These are phyloP conservation scores for Dendrobium huoshanense DNA, from an alignment of 106 monocot species.

Conservation along the genomic window DNA sequence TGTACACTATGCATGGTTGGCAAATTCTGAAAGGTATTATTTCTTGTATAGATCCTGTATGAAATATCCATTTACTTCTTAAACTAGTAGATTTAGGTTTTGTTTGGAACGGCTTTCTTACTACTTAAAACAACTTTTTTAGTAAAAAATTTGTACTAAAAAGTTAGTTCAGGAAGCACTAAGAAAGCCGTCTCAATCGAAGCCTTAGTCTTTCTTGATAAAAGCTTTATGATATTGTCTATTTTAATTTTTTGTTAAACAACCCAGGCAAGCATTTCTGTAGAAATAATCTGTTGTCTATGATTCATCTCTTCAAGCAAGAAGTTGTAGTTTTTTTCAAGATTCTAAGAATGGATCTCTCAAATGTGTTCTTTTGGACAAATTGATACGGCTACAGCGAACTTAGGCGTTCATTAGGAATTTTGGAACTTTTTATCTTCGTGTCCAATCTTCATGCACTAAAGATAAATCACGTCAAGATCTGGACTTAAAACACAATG, in stretches of 20 bases:
- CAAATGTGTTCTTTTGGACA: neutral
- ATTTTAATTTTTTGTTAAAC: neutral
- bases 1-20: neutral
- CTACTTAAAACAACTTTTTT: too few relatives aligned
- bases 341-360: neutral
- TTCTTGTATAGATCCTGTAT: neutral
- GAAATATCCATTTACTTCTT: neutral
- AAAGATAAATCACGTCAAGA: neutral
- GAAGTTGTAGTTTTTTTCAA: neutral
- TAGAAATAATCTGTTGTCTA: neutral
- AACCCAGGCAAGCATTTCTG: neutral
- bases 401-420: neutral
- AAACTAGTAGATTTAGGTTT: neutral
- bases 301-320: neutral
- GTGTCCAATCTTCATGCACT: neutral
- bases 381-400: neutral
- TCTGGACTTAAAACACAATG: too few relatives aligned
- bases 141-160: too few relatives aligned
- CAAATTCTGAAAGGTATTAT: neutral
- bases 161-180: too few relatives aligned
- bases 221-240: neutral
- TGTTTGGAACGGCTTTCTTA: too few relatives aligned
- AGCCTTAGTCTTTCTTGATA: neutral
- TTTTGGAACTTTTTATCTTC: neutral
- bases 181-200: too few relatives aligned